Evolutionary conservation across 768 basidiomycete species (phyloP).

Genomic region (Mycena albidolilacea): DNA sequence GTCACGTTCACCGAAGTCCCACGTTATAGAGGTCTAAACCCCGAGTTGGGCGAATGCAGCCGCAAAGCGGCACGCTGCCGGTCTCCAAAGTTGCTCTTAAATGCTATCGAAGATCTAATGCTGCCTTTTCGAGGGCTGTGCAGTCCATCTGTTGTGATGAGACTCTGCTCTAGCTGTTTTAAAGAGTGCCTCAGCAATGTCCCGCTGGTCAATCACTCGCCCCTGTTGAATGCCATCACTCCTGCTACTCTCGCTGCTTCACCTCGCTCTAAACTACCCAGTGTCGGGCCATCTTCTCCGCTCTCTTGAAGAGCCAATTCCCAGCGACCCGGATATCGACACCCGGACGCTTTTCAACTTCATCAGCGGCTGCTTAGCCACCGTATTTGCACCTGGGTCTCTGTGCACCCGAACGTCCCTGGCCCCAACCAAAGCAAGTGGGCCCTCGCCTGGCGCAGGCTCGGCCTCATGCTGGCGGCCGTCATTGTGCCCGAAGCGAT

Average conservation of each 20-base stretch:
- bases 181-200: no score
- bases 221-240: background rate
- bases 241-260: background rate
- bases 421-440: background rate
- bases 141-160: no score
- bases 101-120: no score
- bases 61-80: no score
- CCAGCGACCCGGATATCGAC: background rate
- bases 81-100: no score
- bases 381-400: slow-evolving; percentile 7
- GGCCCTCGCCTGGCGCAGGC: background rate
- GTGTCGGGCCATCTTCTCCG: background rate
- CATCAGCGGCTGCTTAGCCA: background rate
- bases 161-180: no score
- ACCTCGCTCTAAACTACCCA: background rate
- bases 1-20: no score
- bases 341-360: background rate
- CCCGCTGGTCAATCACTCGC: no score
- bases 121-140: no score
- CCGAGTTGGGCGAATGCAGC: no score
- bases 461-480: background rate
- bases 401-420: background rate
- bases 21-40: no score
- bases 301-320: background rate
- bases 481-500: background rate